Base-by-base conservation (phyloP, 148 eudicot genomes). In the Vaccinium vitisidaea region DNA sequence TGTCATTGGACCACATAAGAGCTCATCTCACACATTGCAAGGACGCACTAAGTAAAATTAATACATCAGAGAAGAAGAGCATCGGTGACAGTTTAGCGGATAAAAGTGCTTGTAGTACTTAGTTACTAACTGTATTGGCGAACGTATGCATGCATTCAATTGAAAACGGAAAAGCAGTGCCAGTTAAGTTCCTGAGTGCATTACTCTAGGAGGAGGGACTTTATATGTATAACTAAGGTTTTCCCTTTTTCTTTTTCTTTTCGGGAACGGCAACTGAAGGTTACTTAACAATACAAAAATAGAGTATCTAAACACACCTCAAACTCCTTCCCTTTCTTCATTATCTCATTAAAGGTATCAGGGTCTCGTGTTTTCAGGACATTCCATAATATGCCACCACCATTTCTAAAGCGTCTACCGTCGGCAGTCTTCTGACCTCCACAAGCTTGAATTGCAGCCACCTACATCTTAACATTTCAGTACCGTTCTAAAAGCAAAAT, bases 401-500 rank as follows among this genome's bases (percentile, higher is more conserved):
- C 98, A 25, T 80, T 86, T 78, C 97, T 90, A 50, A 48, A 86
- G 65, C 98, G 98, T 58, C 86, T 83, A 21, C 98, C 99, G 87
- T 92, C 90, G 79, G 90, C 89, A 82, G 95, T 94, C 91, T 90
- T 95, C 89, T 97, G 99, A 77, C 98, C 99, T 79, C 98, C 98
- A 88, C 98, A 97, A 82, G 96, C 92, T 85, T 93, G 98, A 88
- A 97, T 92, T 87, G 99, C 98, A 83, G 92, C 95, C 83, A 97
- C 99, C 98, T 96, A 86, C 84, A 86, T 75, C 82, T 50, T 79
- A 11, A 30, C 54, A 56, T 19, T 83, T 75, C 82, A 78, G 50
- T 73, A 87, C 77, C 25, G 11, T 19, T 49, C 48, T 43, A 48
- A 82, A 56, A 50, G 1, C 7, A 12, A 81, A 48, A 21, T 1